Percentiles rank a stretch among this genome's conserved stretches.
phyloP scores from a whole-genome alignment of 805 yeast species.

The Barnettozyma vustinii region DNA sequence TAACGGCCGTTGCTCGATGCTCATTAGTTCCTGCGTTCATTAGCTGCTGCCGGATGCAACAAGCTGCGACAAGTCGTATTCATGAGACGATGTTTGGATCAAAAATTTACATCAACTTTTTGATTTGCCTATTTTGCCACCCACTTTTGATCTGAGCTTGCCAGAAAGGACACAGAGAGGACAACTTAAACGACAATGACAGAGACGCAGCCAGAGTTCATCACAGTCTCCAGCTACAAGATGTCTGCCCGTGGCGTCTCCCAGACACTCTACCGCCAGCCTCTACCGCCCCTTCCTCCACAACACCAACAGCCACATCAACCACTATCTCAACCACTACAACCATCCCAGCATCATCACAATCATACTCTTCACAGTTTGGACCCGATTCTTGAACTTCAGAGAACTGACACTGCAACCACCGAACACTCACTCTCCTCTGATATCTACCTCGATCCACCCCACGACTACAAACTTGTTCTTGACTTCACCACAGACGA shows the following conservation, averaged over 20 bases:
- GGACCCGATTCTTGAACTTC: not conserved
- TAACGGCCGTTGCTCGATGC: not conserved
- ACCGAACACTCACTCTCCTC: conserved; percentile 15
- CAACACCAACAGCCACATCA: conserved; percentile 5
- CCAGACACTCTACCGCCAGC: conserved; percentile 6
- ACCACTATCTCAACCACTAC: not conserved
- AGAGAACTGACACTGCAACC: conserved; percentile 4
- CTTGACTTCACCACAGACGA: conserved; percentile 29
- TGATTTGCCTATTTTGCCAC: not conserved
- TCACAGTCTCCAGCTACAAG: conserved; percentile 6
- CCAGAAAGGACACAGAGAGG: too few relatives aligned
- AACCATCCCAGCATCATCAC: not conserved
- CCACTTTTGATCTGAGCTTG: not conserved
- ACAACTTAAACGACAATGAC: not conserved
- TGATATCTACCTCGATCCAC: conserved; percentile 18
- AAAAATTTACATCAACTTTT: not conserved
- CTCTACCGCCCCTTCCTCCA: not conserved
- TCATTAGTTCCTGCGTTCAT: not conserved
- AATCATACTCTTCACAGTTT: not conserved
- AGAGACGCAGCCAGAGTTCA: not conserved
- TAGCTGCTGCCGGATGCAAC: not conserved
- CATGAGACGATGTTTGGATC: not conserved
- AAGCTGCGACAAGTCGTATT: not conserved
- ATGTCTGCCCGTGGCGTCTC: conserved; percentile 4
- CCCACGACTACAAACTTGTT: conserved; percentile 23